Conservation (phyloP, 345 rosid species). For the Laguncularia racemosa region DNA sequence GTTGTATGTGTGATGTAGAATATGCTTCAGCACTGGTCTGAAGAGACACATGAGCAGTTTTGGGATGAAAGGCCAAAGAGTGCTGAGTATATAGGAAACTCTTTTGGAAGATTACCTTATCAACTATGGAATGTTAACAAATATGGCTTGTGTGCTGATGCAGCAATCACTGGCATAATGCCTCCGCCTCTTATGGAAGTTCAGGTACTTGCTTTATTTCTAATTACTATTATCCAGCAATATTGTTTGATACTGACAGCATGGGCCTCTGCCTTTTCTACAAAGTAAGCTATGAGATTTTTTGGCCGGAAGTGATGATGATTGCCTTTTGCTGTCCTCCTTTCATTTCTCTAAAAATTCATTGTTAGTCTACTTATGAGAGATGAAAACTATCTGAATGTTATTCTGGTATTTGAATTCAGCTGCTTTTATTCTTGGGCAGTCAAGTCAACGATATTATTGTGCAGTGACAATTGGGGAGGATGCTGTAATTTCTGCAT, state of each 20-base stretch:
- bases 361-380: slow-evolving; percentile 11
- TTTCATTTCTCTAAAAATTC: neutral
- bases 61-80: slow-evolving; percentile 61
- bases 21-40: slow-evolving; percentile 59
- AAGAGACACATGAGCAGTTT: slow-evolving; percentile 51
- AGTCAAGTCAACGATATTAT: slow-evolving; percentile 94
- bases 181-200: slow-evolving; percentile 87
- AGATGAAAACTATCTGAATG: slow-evolving; percentile 29
- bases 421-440: slow-evolving; percentile 95
- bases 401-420: slow-evolving; percentile 57
- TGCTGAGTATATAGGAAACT: slow-evolving; percentile 32
- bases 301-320: neutral
- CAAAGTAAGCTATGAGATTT: neutral
- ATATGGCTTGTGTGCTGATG: slow-evolving; percentile 75
- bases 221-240: neutral
- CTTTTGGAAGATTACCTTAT: slow-evolving; percentile 47
- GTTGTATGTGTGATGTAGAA: slow-evolving; percentile 29
- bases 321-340: neutral
- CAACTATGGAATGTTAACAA: slow-evolving; percentile 89
- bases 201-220: slow-evolving; percentile 44
- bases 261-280: no score
- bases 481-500: slow-evolving; percentile 92
- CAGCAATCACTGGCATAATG: slow-evolving; percentile 84
- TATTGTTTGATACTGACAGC: no score
- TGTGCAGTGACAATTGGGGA: slow-evolving; percentile 89